phyloP scores from a whole-genome alignment of 1,284 basidiomycete genomes.

The Gymnopus androsaceus region DNA sequence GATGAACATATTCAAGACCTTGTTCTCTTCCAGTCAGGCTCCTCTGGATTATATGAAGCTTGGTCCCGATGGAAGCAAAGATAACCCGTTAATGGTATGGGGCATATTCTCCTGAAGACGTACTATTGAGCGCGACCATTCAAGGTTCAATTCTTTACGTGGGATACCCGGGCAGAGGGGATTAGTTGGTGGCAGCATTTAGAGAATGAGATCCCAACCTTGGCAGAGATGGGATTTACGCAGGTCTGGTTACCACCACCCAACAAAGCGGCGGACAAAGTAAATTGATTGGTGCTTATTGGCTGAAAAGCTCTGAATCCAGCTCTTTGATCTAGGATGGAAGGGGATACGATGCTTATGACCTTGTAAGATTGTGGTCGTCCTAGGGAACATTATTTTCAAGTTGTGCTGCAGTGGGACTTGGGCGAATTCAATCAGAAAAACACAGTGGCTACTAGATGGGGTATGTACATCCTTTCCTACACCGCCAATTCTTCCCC shows the following conservation, averaged over 20 bases:
- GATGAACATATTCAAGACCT: slow-evolving; percentile 15
- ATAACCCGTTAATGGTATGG: slow-evolving; percentile 69
- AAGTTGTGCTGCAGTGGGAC: slow-evolving; percentile 67
- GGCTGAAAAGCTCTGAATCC: not conserved
- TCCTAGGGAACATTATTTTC: slow-evolving; percentile 3
- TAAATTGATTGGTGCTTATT: slow-evolving; percentile 28
- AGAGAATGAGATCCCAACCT: slow-evolving; percentile 64
- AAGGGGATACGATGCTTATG: slow-evolving; percentile 80
- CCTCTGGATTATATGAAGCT: slow-evolving; percentile 49
- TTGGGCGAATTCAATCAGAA: slow-evolving; percentile 93
- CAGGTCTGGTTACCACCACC: slow-evolving; percentile 81
- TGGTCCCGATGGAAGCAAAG: slow-evolving; percentile 43
- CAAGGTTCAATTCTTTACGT: slow-evolving; percentile 84
- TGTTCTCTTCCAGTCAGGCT: slow-evolving; percentile 34
- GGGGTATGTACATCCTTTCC: slow-evolving; percentile 62
- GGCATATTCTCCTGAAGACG: not conserved
- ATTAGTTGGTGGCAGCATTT: slow-evolving; percentile 87
- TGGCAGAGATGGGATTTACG: slow-evolving; percentile 82
- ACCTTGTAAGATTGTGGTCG: slow-evolving; percentile 52
- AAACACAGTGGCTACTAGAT: slow-evolving; percentile 79
- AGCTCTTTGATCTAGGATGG: slow-evolving; percentile 45
- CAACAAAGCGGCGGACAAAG: slow-evolving; percentile 69
- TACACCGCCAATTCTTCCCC: not conserved
- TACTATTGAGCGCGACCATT: not conserved
- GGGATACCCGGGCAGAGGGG: slow-evolving; percentile 61